Conservation (phyloP, 495 filamentous ascomycete genomes). For the Aspergillus funiculosus region DNA sequence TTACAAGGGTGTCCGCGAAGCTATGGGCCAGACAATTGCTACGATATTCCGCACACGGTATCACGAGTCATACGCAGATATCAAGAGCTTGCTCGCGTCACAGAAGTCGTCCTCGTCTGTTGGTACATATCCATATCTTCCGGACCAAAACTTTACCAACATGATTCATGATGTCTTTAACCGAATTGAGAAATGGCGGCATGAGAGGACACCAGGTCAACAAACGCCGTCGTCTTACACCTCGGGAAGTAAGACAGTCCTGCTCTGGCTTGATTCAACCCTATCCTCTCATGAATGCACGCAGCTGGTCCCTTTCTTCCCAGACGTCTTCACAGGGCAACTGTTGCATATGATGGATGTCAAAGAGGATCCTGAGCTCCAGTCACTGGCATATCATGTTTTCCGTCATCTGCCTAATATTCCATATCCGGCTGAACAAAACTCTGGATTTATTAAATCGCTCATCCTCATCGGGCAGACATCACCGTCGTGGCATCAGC, state of each 20-base stretch:
- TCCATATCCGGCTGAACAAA: slow-evolving; percentile 80
- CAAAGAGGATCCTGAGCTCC: slow-evolving; percentile 95
- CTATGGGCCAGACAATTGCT: slow-evolving; percentile 84
- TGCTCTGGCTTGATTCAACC: slow-evolving; percentile 91
- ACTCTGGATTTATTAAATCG: slow-evolving; percentile 72
- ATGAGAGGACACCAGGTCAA: slow-evolving; percentile 77
- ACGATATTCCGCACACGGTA: slow-evolving; percentile 84
- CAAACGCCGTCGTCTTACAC: slow-evolving; percentile 94
- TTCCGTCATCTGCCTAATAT: slow-evolving; percentile 97
- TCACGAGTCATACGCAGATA: slow-evolving; percentile 82
- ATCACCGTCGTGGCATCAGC: slow-evolving; percentile 91
- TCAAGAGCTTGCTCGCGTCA: slow-evolving; percentile 64
- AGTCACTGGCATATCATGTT: slow-evolving; percentile 91
- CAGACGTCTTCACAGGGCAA: slow-evolving; percentile 79
- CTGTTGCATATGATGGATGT: slow-evolving; percentile 99
- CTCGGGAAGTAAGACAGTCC: slow-evolving; percentile 88
- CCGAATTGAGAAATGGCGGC: slow-evolving; percentile 80
- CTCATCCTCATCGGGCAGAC: slow-evolving; percentile 85
- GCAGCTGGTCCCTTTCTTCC: slow-evolving; percentile 86
- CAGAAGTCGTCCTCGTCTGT: slow-evolving; percentile 78
- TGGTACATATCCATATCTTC: slow-evolving; percentile 76
- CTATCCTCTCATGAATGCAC: slow-evolving; percentile 90
- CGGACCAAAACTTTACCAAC: slow-evolving; percentile 63
- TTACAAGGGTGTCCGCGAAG: slow-evolving; percentile 93
- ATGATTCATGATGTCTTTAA: slow-evolving; percentile 73